phyloP scores from a whole-genome alignment of 306 rosid species.

The Rubus idaeus region DNA sequence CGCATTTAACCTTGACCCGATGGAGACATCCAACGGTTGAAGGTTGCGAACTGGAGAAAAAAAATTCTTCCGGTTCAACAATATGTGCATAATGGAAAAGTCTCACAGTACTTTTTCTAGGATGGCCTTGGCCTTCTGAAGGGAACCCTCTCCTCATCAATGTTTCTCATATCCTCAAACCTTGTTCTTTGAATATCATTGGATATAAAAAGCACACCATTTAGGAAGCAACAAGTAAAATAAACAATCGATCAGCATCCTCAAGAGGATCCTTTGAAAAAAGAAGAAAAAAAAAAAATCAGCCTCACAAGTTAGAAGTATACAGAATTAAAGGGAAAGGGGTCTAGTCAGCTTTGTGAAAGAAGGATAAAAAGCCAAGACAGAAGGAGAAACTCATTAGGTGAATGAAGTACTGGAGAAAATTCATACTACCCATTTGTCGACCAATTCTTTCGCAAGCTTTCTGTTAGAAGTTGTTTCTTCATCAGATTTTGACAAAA shows the following conservation, averaged over 20 bases:
- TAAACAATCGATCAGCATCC: not conserved
- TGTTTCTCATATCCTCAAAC: conserved; percentile 86
- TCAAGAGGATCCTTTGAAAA: no score
- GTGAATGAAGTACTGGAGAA: not conserved
- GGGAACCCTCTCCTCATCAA: conserved; percentile 80
- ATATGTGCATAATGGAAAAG: not conserved
- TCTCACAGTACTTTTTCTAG: conserved; percentile 57
- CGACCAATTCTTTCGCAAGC: conserved; percentile 91
- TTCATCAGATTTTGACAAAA: conserved; percentile 87
- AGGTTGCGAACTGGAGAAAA: not conserved
- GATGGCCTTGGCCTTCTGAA: conserved; percentile 72
- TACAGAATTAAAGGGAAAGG: not conserved
- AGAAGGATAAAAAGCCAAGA: not conserved
- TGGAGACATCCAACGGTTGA: not conserved
- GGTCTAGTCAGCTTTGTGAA: not conserved
- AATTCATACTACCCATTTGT: conserved; percentile 72
- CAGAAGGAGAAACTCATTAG: not conserved
- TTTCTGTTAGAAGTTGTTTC: conserved; percentile 82
- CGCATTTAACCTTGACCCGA: not conserved
- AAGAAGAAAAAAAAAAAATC: no score
- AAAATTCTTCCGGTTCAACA: not conserved
- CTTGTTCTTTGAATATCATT: conserved; percentile 53
- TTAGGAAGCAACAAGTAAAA: not conserved
- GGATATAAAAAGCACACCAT: not conserved
- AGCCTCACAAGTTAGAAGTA: not conserved